phyloP scores from a whole-genome alignment of 2,329 filamentous ascomycete genomes.

The Anthostomella pinea region DNA sequence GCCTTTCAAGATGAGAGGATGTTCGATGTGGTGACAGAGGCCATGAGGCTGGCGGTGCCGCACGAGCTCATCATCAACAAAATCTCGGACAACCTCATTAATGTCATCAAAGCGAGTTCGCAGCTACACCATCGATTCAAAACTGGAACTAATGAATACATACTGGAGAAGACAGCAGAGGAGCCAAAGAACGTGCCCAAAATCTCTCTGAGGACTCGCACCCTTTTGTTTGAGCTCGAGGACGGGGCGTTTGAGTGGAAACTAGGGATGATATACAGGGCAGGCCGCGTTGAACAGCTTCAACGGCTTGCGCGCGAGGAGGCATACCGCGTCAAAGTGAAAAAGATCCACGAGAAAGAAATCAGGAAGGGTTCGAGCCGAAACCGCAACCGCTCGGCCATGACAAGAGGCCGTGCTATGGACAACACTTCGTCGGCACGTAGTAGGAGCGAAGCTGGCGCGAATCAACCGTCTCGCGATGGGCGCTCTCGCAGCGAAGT shows the following conservation, averaged over 20 bases:
- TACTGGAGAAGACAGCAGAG: slow-evolving; percentile 81
- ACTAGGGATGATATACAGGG: slow-evolving; percentile 86
- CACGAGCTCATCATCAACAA: slow-evolving; percentile 87
- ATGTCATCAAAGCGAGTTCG: slow-evolving; percentile 79
- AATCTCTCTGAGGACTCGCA: slow-evolving; percentile 76
- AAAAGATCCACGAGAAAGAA: slow-evolving; percentile 75
- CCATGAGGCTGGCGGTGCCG: slow-evolving; percentile 82
- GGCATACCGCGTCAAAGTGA: slow-evolving; percentile 83
- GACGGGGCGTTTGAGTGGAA: slow-evolving; percentile 98
- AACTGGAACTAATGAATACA: slow-evolving; percentile 83
- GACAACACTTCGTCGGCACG: slow-evolving; percentile 40
- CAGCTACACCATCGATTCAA: slow-evolving; percentile 93
- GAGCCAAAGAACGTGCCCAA: slow-evolving; percentile 83
- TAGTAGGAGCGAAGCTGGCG: slow-evolving; percentile 56
- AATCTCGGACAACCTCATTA: slow-evolving; percentile 91
- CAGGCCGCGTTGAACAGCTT: slow-evolving; percentile 83
- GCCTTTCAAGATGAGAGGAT: slow-evolving; percentile 70
- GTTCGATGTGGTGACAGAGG: slow-evolving; percentile 80
- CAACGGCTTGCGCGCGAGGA: slow-evolving; percentile 88
- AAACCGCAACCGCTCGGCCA: slow-evolving; percentile 53
- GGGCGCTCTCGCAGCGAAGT: slow-evolving; percentile 33
- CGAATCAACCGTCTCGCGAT: slow-evolving; percentile 25
- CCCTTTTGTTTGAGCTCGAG: slow-evolving; percentile 86
- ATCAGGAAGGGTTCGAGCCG: slow-evolving; percentile 51
- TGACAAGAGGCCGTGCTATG: slow-evolving; percentile 36